Conservation (phyloP, 495 filamentous ascomycete genomes). For the Penicillium bovifimosum region DNA sequence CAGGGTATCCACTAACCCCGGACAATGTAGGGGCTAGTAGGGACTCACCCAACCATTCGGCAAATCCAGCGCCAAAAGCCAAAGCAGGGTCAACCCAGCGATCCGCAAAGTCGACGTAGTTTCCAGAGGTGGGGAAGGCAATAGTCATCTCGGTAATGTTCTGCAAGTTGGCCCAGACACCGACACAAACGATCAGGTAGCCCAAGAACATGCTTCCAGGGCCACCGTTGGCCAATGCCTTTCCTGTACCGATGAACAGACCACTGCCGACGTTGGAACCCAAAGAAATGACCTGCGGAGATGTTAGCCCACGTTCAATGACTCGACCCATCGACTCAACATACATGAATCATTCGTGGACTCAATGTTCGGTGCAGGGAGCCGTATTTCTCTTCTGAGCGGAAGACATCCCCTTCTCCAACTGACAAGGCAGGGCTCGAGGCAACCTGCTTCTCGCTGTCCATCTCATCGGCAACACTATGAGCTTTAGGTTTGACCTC, state of each 20-base stretch:
- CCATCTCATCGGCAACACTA: background rate
- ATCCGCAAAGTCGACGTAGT: constrained; percentile 32
- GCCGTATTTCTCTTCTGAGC: background rate
- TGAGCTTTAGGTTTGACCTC: background rate
- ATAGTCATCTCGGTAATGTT: constrained; percentile 29
- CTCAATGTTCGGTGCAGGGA: background rate
- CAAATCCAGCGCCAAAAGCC: constrained; percentile 26
- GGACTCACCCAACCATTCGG: constrained; percentile 25
- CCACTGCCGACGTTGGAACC: constrained; percentile 27
- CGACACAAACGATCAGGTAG: constrained; percentile 23
- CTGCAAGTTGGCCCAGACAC: constrained; percentile 28
- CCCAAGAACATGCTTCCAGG: constrained; percentile 25
- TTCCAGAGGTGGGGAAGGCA: constrained; percentile 25
- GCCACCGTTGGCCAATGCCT: constrained; percentile 16
- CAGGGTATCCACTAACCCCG: no score
- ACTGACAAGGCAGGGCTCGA: background rate
- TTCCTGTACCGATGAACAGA: constrained; percentile 27
- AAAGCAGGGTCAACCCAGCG: constrained; percentile 31
- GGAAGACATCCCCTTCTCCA: background rate
- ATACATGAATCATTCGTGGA: background rate
- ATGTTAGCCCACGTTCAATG: background rate
- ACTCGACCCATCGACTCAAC: no score
- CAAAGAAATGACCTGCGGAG: constrained; percentile 19
- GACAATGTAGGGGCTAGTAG: background rate
- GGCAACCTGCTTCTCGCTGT: background rate